Evolutionary conservation across 2,329 filamentous ascomycete species (phyloP).

Genomic region (Leptographium flavum): DNA sequence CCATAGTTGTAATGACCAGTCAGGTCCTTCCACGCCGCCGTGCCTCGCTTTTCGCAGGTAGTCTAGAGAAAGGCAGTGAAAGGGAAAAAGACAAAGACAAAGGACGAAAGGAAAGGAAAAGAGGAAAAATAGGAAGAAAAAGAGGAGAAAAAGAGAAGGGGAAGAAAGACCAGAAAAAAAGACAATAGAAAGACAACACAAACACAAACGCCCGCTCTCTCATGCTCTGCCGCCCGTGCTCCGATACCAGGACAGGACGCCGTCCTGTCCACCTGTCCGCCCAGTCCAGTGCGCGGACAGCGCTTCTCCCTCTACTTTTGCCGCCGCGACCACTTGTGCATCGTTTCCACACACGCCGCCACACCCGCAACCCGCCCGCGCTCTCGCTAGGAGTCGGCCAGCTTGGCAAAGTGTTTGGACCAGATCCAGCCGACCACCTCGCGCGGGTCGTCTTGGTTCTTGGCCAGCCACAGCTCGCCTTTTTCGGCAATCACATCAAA

Average conservation of each 20-base stretch:
- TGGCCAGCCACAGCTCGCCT: constrained; percentile 92
- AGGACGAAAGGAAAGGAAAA: neutral
- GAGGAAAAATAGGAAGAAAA: too few species aligned
- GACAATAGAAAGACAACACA: too few species aligned
- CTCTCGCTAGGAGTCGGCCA: constrained; percentile 31
- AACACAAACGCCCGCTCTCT: too few species aligned
- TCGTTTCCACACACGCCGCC: too few species aligned
- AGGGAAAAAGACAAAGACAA: neutral
- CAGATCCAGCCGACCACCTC: constrained; percentile 91
- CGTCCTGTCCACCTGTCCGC: too few species aligned
- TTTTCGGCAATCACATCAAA: constrained; percentile 92
- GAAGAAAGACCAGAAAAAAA: too few species aligned
- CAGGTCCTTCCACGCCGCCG: neutral
- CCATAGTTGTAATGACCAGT: too few species aligned
- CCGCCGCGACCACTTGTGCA: neutral
- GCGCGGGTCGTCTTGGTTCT: constrained; percentile 81
- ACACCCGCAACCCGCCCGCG: neutral
- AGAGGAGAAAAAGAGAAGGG: too few species aligned
- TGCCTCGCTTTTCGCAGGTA: neutral
- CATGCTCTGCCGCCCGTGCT: too few species aligned
- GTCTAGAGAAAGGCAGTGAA: neutral
- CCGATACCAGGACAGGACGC: too few species aligned
- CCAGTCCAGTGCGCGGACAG: too few species aligned
- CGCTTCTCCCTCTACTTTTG: too few species aligned
- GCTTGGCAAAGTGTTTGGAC: constrained; percentile 88